Percentiles rank a stretch among this genome's conserved stretches.
Conservation (phyloP, 192 early-diverging fungal species). For the Coemansia sp. region DNA sequence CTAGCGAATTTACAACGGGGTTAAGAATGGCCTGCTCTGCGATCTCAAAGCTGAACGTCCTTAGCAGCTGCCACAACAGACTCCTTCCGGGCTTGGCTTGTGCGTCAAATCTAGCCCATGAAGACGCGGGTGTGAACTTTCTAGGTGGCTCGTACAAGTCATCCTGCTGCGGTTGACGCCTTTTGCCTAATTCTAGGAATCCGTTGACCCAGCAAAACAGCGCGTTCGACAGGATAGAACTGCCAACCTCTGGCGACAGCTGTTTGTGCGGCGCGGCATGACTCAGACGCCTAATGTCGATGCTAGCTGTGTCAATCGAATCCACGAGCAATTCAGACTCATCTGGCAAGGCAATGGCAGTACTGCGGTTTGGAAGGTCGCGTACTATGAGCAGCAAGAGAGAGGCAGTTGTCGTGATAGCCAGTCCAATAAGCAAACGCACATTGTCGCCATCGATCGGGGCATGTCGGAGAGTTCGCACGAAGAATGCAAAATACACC, state of each 20-base stretch:
- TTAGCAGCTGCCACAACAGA: constrained; percentile 29
- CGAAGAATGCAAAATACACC: constrained; percentile 25
- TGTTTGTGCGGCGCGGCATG: not conserved
- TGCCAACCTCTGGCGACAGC: constrained; percentile 25
- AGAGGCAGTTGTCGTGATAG: not conserved
- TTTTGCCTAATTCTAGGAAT: constrained; percentile 13
- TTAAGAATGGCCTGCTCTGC: constrained; percentile 38
- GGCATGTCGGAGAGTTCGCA: constrained; percentile 10
- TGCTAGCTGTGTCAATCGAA: not conserved
- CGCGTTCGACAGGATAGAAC: constrained; percentile 24
- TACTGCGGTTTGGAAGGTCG: constrained; percentile 10
- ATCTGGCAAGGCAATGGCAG: not conserved
- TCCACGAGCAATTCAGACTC: not conserved
- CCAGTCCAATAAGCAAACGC: not conserved
- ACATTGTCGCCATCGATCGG: not conserved
- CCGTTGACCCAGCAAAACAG: constrained; percentile 32
- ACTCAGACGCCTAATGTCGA: not conserved
- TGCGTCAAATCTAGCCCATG: constrained; percentile 17
- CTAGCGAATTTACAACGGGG: constrained; percentile 22
- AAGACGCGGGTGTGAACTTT: constrained; percentile 1
- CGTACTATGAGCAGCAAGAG: constrained; percentile 25
- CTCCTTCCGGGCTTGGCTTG: constrained; percentile 1
- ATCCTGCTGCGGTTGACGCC: constrained; percentile 14
- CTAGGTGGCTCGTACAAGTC: constrained; percentile 20
- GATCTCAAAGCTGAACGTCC: constrained; percentile 41